Percentiles rank a stretch among this genome's conserved stretches.
phyloP scores from a whole-genome alignment of 768 basidiomycete genomes.

The Tulasnella sp. region DNA sequence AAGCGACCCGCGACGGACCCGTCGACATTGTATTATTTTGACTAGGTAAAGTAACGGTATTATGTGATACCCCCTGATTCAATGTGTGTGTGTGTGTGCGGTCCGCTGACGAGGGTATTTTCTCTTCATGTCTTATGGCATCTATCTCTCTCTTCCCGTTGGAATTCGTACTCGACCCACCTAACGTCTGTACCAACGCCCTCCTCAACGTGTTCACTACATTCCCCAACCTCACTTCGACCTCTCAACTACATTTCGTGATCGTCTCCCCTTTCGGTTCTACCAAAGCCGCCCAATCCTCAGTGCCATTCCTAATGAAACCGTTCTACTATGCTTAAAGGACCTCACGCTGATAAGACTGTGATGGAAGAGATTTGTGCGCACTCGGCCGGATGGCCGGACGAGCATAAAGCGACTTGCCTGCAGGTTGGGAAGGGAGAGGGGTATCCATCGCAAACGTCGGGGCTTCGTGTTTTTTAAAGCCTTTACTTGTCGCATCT shows the following conservation, averaged over 20 bases:
- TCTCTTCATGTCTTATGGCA: no score
- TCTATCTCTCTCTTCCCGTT: conserved; percentile 26
- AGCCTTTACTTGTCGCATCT: no score
- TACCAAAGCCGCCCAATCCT: conserved; percentile 34
- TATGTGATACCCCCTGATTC: background rate
- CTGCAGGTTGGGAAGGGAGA: background rate
- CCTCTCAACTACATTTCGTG: conserved; percentile 39
- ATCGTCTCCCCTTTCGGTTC: conserved; percentile 43
- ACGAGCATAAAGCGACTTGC: background rate
- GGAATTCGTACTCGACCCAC: conserved; percentile 40
- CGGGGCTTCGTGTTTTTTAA: no score
- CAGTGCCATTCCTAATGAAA: conserved; percentile 40
- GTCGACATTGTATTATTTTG: background rate
- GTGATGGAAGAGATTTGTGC: conserved; percentile 38
- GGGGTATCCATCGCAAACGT: background rate
- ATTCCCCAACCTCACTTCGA: background rate
- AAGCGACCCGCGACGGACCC: background rate
- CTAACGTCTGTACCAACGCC: conserved; percentile 48
- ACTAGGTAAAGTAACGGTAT: background rate
- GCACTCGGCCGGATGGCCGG: background rate
- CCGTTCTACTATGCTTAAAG: conserved; percentile 37
- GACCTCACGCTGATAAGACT: conserved; percentile 50
- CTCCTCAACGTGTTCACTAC: conserved; percentile 37
- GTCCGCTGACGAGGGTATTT: no score
- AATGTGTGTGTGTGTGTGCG: background rate